Evolutionary conservation across 2,329 filamentous ascomycete genomes (phyloP).

Genomic region (Hymenoscyphus repandus): DNA sequence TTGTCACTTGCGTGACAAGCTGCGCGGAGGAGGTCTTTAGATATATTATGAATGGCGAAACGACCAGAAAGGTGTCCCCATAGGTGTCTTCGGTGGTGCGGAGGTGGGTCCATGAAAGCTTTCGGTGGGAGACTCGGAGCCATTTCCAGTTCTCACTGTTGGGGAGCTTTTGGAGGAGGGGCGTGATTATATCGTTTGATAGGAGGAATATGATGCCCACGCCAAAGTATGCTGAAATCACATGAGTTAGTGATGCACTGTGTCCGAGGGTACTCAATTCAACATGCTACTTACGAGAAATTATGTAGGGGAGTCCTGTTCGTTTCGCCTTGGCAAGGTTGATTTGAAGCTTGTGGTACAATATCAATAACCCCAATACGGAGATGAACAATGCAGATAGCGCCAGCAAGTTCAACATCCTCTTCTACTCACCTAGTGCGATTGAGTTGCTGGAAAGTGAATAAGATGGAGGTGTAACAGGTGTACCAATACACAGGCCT

Average conservation of each 20-base stretch:
- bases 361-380: neutral
- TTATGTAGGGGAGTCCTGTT: constrained; percentile 23
- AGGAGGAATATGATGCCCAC: constrained; percentile 12
- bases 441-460: too few species aligned
- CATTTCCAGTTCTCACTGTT: constrained; percentile 16
- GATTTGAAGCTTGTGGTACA: constrained; percentile 8
- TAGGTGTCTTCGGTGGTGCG: constrained; percentile 11
- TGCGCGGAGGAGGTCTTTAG: constrained; percentile 27
- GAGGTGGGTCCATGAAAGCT: constrained; percentile 13
- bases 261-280: neutral
- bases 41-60: constrained; percentile 16
- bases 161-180: constrained; percentile 10
- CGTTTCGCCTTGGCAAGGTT: constrained; percentile 22
- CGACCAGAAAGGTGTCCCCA: constrained; percentile 27
- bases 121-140: constrained; percentile 17
- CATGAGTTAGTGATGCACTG: neutral
- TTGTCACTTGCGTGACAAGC: constrained; percentile 24
- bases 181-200: constrained; percentile 7
- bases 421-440: too few species aligned
- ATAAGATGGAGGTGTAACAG: too few species aligned
- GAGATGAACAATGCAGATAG: neutral
- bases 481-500: too few species aligned
- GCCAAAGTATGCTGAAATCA: neutral
- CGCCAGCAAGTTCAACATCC: too few species aligned
- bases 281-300: constrained; percentile 22